Evolutionary conservation across 176 grass and related monocot species (phyloP).

Genomic region (Ampelocalamus luodianensis): DNA sequence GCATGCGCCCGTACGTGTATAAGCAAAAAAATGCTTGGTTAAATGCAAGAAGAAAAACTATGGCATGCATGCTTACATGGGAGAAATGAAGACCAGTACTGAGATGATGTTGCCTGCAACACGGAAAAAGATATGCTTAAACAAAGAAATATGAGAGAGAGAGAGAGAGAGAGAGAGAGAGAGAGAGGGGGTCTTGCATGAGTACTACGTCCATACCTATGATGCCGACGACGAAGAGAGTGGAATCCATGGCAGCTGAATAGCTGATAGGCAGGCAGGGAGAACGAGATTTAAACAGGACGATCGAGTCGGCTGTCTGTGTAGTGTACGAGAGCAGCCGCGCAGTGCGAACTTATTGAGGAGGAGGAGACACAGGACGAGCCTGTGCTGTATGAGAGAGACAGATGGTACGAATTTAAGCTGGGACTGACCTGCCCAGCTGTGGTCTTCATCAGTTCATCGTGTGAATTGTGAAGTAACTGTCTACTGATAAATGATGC

Average conservation of each 20-base stretch:
- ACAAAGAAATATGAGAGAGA: neutral
- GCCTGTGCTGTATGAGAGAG: neutral
- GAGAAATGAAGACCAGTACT: conserved; percentile 70
- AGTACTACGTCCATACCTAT: conserved; percentile 33
- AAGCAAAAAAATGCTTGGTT: neutral
- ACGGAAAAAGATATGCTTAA: neutral
- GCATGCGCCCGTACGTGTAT: neutral
- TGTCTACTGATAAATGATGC: too few relatives aligned
- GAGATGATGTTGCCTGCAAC: conserved; percentile 79
- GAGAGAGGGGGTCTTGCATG: neutral
- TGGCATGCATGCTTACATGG: conserved; percentile 51
- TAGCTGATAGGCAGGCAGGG: neutral
- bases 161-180: too few relatives aligned
- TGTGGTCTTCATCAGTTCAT: too few relatives aligned
- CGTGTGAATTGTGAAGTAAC: too few relatives aligned
- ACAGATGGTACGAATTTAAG: neutral
- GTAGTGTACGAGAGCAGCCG: neutral
- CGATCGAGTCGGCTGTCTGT: neutral
- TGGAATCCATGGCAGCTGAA: conserved; percentile 54
- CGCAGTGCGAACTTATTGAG: neutral
- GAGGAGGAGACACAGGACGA: neutral
- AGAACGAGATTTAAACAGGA: conserved; percentile 2
- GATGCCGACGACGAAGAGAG: conserved; percentile 56
- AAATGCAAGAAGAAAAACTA: neutral
- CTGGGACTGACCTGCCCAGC: neutral